Conservation (phyloP, 768 basidiomycete species). For the Goffeauzyma gilvescens region DNA sequence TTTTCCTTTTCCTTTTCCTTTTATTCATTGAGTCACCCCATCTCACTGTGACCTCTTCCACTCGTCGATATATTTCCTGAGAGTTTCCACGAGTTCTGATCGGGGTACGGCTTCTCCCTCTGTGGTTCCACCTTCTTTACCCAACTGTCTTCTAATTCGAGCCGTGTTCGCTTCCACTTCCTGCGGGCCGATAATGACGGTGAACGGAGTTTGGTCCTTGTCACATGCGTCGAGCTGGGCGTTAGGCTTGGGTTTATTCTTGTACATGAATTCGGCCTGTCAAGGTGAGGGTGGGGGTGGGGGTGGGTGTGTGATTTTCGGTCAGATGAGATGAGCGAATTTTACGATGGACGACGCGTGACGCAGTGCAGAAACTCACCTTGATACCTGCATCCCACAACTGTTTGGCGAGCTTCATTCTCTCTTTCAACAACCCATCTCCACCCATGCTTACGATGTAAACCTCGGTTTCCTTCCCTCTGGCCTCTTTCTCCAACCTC, state of each 20-base stretch:
- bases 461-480: slow-evolving; percentile 80
- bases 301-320: slow-evolving; percentile 9
- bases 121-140: slow-evolving; percentile 43
- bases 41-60: too few species aligned
- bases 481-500: slow-evolving; percentile 38
- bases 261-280: slow-evolving; percentile 80
- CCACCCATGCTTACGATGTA: slow-evolving; percentile 73
- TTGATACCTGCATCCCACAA: slow-evolving; percentile 74
- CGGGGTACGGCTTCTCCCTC: slow-evolving; percentile 47
- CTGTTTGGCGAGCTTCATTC: slow-evolving; percentile 59
- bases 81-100: slow-evolving; percentile 44
- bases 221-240: slow-evolving; percentile 80
- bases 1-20: too few species aligned
- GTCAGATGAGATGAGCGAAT: background rate
- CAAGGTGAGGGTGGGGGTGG: background rate
- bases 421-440: slow-evolving; percentile 67
- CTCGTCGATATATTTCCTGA: slow-evolving; percentile 31
- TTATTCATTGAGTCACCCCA: too few species aligned
- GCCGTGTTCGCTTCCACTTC: slow-evolving; percentile 71
- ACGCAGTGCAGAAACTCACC: slow-evolving; percentile 36
- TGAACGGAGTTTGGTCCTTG: slow-evolving; percentile 79
- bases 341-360: background rate
- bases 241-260: slow-evolving; percentile 70
- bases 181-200: slow-evolving; percentile 69
- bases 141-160: slow-evolving; percentile 72